Base-by-base conservation (phyloP, 805 yeast species). In the Schwanniomyces sp. region DNA sequence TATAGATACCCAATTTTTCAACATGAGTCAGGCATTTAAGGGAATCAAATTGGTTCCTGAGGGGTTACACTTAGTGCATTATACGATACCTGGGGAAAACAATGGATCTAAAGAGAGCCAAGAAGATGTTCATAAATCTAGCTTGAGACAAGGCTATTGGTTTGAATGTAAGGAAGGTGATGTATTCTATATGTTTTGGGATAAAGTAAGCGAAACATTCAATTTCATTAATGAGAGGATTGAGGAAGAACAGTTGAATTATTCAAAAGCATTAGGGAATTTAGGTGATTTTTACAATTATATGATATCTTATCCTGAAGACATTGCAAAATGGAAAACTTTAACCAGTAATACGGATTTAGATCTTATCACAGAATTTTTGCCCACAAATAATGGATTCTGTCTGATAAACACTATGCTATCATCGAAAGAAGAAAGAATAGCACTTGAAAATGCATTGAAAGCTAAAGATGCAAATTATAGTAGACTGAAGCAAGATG, bases 31-130 rank as follows among this genome's bases (percentile, higher is more conserved):
- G 8, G 46, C 63, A 2, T 64, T 79, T 21, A 66, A 62, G 47
- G 88, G 88, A 1, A 70, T 84, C 51, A 81, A 81, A 52, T 60
- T 64, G 14, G 64, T 84, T 4, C 73, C 80, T 0, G 48, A 59
- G 3, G 88, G 88, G 0, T 41, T 73, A 0, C 89, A 84, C 59
- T 61, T 81, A 1, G 53, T 84, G 10, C 88, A 84, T 60, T 74
- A 78, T 63, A 76, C 80, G 0, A 61, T 50, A 3, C 60, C 62
- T 5, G 29, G 49, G 7, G 24, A 25, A 1, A 41, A 17, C 12
- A 44, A 45, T 14, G 40, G 28, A 4, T 41, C 34, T 16, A 17
- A 40, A 12, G 44, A 40, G 4, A 26, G 7, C 10, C 41, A 42
- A 29, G 32, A 29, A 11, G 14, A 28, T 21, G 26, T 26, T 14